A percentile compares a stretch with the other conserved stretches of the same genome.
Conservation (phyloP, 306 rosid species). For the Citrullus amarus region DNA sequence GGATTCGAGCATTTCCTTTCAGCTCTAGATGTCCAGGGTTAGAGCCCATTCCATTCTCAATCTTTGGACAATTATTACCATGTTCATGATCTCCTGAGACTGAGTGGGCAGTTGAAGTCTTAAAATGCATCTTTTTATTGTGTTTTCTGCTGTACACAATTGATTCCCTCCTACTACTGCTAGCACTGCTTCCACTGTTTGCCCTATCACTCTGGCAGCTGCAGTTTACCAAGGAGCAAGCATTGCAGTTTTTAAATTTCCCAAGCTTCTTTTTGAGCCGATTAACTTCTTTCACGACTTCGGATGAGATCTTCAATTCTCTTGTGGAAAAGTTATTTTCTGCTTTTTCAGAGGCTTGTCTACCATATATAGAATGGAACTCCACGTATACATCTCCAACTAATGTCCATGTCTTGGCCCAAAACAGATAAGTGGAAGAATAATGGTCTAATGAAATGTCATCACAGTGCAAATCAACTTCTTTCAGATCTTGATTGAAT, state of each 20-base stretch:
- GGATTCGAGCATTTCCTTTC: constrained; percentile 14
- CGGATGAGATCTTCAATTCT: constrained; percentile 77
- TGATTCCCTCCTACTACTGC: constrained; percentile 50
- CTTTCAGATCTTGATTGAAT: constrained; percentile 20
- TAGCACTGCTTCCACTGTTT: constrained; percentile 93
- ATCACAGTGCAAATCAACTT: constrained; percentile 24
- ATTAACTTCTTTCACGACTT: constrained; percentile 91
- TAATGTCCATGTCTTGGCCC: constrained; percentile 91
- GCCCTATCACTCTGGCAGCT: constrained; percentile 97
- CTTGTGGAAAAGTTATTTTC: constrained; percentile 35
- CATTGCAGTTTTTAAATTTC: constrained; percentile 55
- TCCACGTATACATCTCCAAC: constrained; percentile 86
- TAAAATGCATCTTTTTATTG: constrained; percentile 33
- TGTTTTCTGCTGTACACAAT: constrained; percentile 48
- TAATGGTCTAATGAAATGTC: constrained; percentile 36
- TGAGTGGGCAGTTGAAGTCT: constrained; percentile 20
- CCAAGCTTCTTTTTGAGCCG: constrained; percentile 83
- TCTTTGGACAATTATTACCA: constrained; percentile 19
- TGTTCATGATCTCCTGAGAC: constrained; percentile 35
- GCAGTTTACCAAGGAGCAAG: constrained; percentile 86
- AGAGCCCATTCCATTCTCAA: constrained; percentile 20
- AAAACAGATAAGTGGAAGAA: constrained; percentile 68
- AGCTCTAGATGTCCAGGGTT: constrained; percentile 22
- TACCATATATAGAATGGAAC: constrained; percentile 42
- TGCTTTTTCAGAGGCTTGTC: constrained; percentile 32